Base-by-base conservation (phyloP, 495 filamentous ascomycete species). In the Jackrogersella minutella region DNA sequence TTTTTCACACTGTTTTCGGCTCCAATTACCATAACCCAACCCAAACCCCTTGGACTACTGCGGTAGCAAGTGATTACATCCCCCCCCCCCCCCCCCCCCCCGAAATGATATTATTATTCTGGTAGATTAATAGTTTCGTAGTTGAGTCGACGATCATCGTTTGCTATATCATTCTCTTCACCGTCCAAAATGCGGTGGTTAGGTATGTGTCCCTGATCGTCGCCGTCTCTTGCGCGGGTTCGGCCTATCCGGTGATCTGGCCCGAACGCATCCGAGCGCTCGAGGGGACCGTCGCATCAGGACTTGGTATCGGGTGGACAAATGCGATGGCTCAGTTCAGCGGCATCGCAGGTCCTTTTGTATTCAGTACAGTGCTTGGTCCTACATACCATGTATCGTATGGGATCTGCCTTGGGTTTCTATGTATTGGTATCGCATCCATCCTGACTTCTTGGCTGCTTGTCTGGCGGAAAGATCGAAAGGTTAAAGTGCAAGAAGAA, bases 291-390 rank as follows among this genome's bases (percentile, higher is more conserved):
- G 71, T 76, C 1, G 74, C 76, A 3, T 70, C 78, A 0, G 80
- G 77, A 7, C 59, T 81, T 11, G 79, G 74, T 0, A 82, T 81
- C 51, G 80, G 80, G 1, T 56, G 74, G 7, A 82, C 80, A 1
- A 82, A 82, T 69, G 78, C 78, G 2, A 75, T 79, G 74, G 79
- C 79, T 0, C 79, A 81, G 62, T 78, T 82, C n/a, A 79, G 74
- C 28, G 79, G 80, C 0, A 78, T 81, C 30, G 77, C 72, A 11
- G 78, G 78, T 3, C 80, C 78, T 30, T 77, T 80, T 60, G 65
- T 81, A 0, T 81, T 77, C 46, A 78, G 73, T 34, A 74, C 76
- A 0, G 68, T 74, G 4, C 79, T 80, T 68, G 78, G 78, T 9
- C 78, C 78, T 22, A 74, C 73, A 5, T 80, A 79, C 58, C 73